Percentiles rank a stretch among this genome's conserved stretches.
phyloP scores from a whole-genome alignment of 768 basidiomycete genomes.

The Rhodosporidiobolus sp. region DNA sequence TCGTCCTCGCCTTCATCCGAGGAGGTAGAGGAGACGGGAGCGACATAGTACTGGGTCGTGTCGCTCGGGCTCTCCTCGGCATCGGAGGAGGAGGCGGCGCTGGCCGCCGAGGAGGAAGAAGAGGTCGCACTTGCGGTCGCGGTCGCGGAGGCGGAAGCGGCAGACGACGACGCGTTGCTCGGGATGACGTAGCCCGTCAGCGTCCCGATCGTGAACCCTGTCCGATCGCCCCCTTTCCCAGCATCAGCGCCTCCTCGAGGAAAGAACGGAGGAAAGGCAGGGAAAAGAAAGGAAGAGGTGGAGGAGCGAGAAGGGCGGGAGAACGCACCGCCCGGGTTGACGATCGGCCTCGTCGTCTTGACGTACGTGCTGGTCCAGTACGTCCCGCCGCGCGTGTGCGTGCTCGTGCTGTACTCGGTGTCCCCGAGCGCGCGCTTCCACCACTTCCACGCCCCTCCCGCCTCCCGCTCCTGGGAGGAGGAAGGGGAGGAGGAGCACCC shows the following conservation, averaged over 20 bases:
- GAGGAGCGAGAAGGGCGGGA: neutral
- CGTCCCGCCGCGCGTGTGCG: constrained; percentile 8
- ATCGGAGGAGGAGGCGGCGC: no score
- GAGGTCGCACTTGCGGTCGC: neutral
- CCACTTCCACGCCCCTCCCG: constrained; percentile 7
- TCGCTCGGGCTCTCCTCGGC: no score
- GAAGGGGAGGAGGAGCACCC: no score
- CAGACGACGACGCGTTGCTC: neutral
- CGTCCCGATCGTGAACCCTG: constrained; percentile 31
- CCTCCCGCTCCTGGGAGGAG: neutral
- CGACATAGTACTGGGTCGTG: no score
- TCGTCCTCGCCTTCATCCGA: no score
- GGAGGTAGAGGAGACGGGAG: no score
- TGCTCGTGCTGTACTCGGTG: constrained; percentile 12
- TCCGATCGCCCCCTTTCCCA: neutral
- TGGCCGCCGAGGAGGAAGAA: no score
- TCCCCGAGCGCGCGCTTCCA: neutral
- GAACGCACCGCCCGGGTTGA: constrained; percentile 15
- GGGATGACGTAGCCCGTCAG: constrained; percentile 26
- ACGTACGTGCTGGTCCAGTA: constrained; percentile 18
- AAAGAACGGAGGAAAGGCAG: no score
- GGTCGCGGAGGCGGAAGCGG: neutral
- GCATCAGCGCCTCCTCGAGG: no score
- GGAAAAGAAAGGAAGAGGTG: neutral
- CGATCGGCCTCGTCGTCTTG: constrained; percentile 36